A percentile compares a stretch with the other conserved stretches of the same genome.
Evolutionary conservation across 192 early-diverging fungal genomes (phyloP).

Genomic region (Linnemannia zychae): DNA sequence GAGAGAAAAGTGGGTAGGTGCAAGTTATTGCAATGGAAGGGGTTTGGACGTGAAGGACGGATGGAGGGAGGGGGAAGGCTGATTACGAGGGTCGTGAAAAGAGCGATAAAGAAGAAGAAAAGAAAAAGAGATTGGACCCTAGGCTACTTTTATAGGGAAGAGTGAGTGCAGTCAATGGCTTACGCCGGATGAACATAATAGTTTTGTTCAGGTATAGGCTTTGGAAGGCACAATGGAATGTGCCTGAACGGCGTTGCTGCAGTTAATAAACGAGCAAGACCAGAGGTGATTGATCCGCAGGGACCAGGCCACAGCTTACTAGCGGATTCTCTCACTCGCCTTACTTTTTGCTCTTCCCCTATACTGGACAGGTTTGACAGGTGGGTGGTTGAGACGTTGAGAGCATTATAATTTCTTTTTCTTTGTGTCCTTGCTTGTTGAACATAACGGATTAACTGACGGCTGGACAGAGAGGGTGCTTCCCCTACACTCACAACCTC

Average conservation of each 20-base stretch:
- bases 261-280: too few species aligned
- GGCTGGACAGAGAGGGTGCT: too few species aligned
- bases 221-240: not conserved
- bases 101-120: conserved; percentile 28
- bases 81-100: conserved; percentile 32
- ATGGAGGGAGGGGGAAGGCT: conserved; percentile 35
- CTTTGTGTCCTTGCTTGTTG: not conserved
- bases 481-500: too few species aligned
- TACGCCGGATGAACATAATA: not conserved
- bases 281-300: not conserved
- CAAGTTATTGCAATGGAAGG: conserved; percentile 48
- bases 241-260: too few species aligned
- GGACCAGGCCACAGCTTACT: not conserved
- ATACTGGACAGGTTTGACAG: not conserved
- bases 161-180: not conserved
- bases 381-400: not conserved
- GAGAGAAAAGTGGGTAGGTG: not conserved
- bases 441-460: not conserved
- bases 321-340: not conserved
- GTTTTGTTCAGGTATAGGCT: not conserved
- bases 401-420: not conserved
- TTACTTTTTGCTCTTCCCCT: not conserved
- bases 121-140: conserved; percentile 12
- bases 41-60: not conserved
- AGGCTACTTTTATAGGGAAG: not conserved